Evolutionary conservation across 2,329 filamentous ascomycete genomes (phyloP).

Genomic region (Diaporthe sp.): DNA sequence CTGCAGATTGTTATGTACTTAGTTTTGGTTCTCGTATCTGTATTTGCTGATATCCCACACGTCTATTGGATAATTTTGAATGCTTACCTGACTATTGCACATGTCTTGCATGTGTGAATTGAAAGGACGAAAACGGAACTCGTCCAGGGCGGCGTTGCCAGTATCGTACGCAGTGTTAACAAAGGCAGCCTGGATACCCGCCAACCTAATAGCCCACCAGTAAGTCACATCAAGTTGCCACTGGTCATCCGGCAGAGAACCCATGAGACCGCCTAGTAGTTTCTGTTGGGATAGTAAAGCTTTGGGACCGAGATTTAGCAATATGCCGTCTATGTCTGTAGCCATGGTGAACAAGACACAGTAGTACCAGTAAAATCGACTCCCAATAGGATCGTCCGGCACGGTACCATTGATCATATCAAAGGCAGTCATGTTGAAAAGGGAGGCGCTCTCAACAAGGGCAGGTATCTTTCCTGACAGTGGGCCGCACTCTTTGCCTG

Average conservation of each 20-base stretch:
- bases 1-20: background rate
- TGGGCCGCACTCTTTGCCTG: background rate
- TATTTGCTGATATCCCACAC: fast-evolving
- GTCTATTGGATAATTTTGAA: background rate
- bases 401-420: background rate
- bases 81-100: background rate
- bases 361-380: background rate
- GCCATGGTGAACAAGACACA: background rate
- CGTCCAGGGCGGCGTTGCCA: background rate
- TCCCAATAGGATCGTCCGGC: background rate
- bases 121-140: background rate
- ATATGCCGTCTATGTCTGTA: background rate
- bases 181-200: background rate
- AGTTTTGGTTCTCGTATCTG: background rate
- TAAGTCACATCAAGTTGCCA: background rate
- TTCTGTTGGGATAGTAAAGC: background rate
- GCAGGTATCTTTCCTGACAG: background rate
- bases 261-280: background rate
- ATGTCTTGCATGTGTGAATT: background rate
- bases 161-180: background rate
- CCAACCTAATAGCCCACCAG: background rate
- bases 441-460: background rate
- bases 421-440: background rate
- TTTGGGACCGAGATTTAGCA: background rate
- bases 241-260: background rate